phyloP scores from a whole-genome alignment of 352 stramenopile species.

The Pythium coloratum region DNA sequence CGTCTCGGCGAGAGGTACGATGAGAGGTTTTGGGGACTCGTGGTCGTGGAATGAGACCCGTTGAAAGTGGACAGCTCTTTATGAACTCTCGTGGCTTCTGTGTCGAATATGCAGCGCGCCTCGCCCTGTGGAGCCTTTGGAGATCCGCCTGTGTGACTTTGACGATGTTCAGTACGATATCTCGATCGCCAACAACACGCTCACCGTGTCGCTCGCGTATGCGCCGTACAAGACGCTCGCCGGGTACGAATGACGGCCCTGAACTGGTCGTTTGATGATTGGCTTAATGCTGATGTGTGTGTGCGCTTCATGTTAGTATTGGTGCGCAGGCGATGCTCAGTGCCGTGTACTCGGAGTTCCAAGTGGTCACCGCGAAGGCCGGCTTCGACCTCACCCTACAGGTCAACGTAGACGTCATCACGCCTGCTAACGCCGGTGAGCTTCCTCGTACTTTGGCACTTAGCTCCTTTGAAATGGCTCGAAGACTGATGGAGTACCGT shows the following conservation, averaged over 20 bases:
- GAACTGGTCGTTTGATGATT: not conserved
- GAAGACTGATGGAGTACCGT: not conserved
- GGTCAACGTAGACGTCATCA: constrained; percentile 78
- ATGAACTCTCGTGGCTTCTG: not conserved
- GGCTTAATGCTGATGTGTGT: not conserved
- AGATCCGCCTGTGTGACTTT: constrained; percentile 85
- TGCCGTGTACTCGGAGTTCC: constrained; percentile 72
- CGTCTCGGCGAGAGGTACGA: constrained; percentile 73
- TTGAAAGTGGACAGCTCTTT: constrained; percentile 1
- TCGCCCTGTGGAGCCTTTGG: constrained; percentile 68
- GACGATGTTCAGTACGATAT: constrained; percentile 87
- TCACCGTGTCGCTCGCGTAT: constrained; percentile 80
- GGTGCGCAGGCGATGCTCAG: constrained; percentile 72
- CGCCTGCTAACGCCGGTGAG: constrained; percentile 60
- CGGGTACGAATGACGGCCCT: constrained; percentile 29
- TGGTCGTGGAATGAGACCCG: not conserved
- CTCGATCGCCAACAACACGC: constrained; percentile 64
- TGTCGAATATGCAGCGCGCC: constrained; percentile 46
- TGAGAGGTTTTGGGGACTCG: too few relatives aligned
- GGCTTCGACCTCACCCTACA: constrained; percentile 83
- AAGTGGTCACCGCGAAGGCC: constrained; percentile 57
- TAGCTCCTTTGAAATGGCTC: not conserved
- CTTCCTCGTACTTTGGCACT: not conserved
- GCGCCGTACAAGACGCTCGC: constrained; percentile 71
- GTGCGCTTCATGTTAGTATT: constrained; percentile 35